Base-by-base conservation (phyloP, 164 flowering plant genomes). In the Tetracentron sinense region DNA sequence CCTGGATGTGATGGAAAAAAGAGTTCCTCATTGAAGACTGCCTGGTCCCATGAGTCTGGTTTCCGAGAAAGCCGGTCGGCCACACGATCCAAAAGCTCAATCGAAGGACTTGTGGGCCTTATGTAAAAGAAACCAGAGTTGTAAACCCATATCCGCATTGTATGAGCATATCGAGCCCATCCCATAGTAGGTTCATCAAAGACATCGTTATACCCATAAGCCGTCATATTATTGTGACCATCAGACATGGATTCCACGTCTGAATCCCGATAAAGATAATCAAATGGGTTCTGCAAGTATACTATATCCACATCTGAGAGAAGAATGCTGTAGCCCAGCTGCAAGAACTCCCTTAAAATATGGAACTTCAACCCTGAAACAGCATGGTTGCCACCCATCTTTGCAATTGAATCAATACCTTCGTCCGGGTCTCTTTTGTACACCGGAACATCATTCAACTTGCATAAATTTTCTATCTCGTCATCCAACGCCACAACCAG, bases 191-290 rank as follows among this genome's bases (percentile, higher is more conserved):
- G 96, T 59, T 94, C 96, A 72, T 94, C 93, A 59, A 78, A 91
- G 29, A 89, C 93, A 66, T 91, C 96, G 60, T 91, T 72, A 64
- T 65, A 89, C 42, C 99, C 99, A 71, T 91, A 94, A 58, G 98
- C 97, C n/a, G 99, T 94, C 84, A 64, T 69, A 62, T 94, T 94
- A 64, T 79, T 68, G 63, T 87, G 90, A 58, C 99, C 99, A 75
- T 94, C 97, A 23, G 82, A 69, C 97, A 91, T 94, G 47, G 96
- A 88, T 64, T 94, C 99, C 61, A 94, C 92, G 69, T 94, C 99
- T 20, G 93, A 85, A 70, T 94, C 99, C 61, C 96, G 71, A 60
- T 81, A 79, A 3, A 91, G 81, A 76, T 85, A 74, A 70, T 86
- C 77, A 73, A 94, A 94, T 7, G 99, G 99, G 73, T 91, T 92